Evolutionary conservation across 2,329 filamentous ascomycete genomes (phyloP), one percentile per base, ranked within the genome.

Genomic region (Coniochaeta prunicola): DNA sequence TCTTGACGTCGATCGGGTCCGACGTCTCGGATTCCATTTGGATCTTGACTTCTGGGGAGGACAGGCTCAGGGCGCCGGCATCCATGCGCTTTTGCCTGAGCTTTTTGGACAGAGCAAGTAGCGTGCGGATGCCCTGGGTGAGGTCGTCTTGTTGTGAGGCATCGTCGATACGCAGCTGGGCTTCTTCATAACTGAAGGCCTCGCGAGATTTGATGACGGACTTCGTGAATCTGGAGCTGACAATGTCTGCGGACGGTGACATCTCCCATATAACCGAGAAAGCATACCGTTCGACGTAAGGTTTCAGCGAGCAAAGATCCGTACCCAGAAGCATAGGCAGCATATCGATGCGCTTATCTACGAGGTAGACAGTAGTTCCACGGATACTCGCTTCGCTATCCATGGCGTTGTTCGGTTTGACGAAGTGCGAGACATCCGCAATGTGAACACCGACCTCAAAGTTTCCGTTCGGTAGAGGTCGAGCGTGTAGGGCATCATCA

Each of bases 281-380:
- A 30, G 91, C 90, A 69, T 87, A 94, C 10, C 90, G 90, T 76
- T 99, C 94, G n/a, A 99, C 92, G 67, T 97, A 94, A 0, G 94
- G 94, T 73, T 97, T 97, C 21, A 99, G 79, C 0, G 94, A 99
- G 76, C 94, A 99, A 1, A 99, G 80, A 68, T 99, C 92, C 0
- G 94, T 99, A 59, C 94, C 94, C 13, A 99, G 86, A 33, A 99
- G 86, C 82, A 92, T 92, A 1, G 96, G 96, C 72, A 99, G 82
- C 96, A 99, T 99, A 78, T 99, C 96, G 67, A 99, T 99, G 67
- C 94, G 92, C 80, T 99, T 99, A 74, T 99, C 94, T 3, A 99
- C 94, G 17, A 99, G 80, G 71, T 99, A 99, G 30, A 99, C 94
- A 0, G 93, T 97, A 4, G 94, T 97, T 62, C 94, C 94, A 67